Conservation (phyloP, 78 protist species). For the Blattamonas nauphoetae region DNA sequence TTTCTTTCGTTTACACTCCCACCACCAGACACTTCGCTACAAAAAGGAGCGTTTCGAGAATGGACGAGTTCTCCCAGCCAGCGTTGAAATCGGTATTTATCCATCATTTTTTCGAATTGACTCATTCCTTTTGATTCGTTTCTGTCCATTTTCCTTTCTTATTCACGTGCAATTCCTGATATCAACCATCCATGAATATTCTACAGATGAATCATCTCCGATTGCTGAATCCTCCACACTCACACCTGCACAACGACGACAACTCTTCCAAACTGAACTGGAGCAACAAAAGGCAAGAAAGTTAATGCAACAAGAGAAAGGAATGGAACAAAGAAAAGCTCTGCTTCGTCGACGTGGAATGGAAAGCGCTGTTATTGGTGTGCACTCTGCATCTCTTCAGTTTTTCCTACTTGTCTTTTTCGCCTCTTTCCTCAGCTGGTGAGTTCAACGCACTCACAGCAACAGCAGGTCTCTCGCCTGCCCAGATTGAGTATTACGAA, state of each 20-base stretch:
- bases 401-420: too few species aligned
- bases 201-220: too few species aligned
- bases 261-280: neutral
- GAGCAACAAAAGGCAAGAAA: neutral
- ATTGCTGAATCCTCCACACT: too few species aligned
- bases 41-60: neutral
- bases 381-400: too few species aligned
- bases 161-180: neutral
- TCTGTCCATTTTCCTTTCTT: neutral
- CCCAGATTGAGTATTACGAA: too few species aligned
- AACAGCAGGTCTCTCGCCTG: neutral
- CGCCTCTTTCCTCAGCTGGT: neutral
- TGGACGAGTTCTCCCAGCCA: neutral
- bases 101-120: neutral
- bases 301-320: neutral
- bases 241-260: neutral
- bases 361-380: neutral
- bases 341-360: neutral
- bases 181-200: too few species aligned
- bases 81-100: neutral
- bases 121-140: too few species aligned
- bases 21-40: neutral
- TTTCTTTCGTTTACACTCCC: neutral
- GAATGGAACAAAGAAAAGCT: neutral
- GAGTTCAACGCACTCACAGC: neutral